These are phyloP conservation scores for Nicotiana sylvestris DNA, from an alignment of 257 asterid species.

Conservation along the genomic window DNA sequence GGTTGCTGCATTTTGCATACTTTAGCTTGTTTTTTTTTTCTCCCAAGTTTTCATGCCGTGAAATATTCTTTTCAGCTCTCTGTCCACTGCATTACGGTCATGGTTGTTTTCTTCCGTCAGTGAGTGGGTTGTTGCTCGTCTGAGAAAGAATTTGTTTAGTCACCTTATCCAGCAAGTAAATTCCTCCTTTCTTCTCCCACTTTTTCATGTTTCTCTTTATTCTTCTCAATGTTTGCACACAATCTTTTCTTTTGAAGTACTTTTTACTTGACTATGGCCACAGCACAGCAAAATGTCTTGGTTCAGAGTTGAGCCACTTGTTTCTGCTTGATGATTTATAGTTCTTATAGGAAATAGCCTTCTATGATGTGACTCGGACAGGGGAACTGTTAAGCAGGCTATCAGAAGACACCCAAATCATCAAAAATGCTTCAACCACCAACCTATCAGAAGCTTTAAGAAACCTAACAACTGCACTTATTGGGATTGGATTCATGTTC, in stretches of 20 bases:
- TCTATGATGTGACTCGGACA: slow-evolving; percentile 81
- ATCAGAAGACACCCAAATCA: slow-evolving; percentile 86
- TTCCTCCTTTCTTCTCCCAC: neutral
- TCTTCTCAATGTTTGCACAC: neutral
- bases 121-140: slow-evolving; percentile 64
- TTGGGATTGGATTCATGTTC: slow-evolving; percentile 81
- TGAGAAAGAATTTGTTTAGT: slow-evolving; percentile 56
- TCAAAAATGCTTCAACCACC: slow-evolving; percentile 80
- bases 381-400: slow-evolving; percentile 89
- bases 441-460: slow-evolving; percentile 83
- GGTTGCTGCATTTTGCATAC: neutral
- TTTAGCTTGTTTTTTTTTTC: neutral
- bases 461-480: slow-evolving; percentile 68
- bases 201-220: neutral
- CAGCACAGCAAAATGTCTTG: neutral
- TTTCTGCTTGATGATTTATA: neutral
- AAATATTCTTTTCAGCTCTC: slow-evolving; percentile 46
- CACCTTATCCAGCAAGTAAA: slow-evolving; percentile 70
- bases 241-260: neutral
- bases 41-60: neutral
- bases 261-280: neutral
- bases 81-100: slow-evolving; percentile 59
- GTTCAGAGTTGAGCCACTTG: neutral
- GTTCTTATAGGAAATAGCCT: slow-evolving; percentile 63
- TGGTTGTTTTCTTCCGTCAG: slow-evolving; percentile 75